Conservation (phyloP, 192 early-diverging fungal species). For the Rhizophagus prolifer region DNA sequence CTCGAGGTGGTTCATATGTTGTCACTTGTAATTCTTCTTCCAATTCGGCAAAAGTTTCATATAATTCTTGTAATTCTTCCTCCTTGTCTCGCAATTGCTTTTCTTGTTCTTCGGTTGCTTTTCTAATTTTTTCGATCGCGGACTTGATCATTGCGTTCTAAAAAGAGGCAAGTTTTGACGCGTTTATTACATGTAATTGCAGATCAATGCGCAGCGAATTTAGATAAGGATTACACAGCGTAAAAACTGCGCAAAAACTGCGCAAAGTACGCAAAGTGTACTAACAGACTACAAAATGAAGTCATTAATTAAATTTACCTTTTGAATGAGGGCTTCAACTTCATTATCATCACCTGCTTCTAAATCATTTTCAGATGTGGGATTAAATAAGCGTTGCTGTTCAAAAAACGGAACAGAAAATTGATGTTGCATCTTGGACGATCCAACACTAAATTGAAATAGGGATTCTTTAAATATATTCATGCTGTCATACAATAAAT, state of each 20-base stretch:
- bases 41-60: conserved; percentile 21
- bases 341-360: conserved; percentile 7
- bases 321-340: conserved; percentile 10
- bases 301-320: not conserved
- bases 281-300: not conserved
- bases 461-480: not conserved
- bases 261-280: not conserved
- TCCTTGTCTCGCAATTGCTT: conserved; percentile 10
- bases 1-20: not conserved
- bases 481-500: not conserved
- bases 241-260: too few relatives aligned
- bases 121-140: conserved; percentile 13
- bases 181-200: not conserved
- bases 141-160: conserved; percentile 9
- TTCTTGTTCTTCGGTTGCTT: conserved; percentile 17
- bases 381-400: not conserved
- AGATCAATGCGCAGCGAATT: not conserved
- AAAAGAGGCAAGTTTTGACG: not conserved
- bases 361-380: not conserved
- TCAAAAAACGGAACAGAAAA: not conserved
- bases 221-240: too few relatives aligned
- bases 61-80: conserved; percentile 21
- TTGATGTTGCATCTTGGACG: not conserved
- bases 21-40: conserved; percentile 5
- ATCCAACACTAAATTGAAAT: conserved; percentile 16